Conservation (phyloP, 2,329 filamentous ascomycete species). For the Macrophomina pseudophaseolina region DNA sequence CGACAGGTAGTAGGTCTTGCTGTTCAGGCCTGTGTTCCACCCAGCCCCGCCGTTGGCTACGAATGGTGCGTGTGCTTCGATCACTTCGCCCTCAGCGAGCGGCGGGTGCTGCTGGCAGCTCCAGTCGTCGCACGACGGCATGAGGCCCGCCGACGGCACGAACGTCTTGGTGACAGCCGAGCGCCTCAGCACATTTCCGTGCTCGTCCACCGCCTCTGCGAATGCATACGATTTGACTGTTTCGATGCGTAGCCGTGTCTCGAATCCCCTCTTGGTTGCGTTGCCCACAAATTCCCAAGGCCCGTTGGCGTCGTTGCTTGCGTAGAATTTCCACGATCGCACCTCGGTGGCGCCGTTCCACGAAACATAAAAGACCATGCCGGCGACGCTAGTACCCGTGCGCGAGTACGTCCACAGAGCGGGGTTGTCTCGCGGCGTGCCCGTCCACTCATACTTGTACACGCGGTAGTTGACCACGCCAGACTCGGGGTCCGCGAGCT, state of each 20-base stretch:
- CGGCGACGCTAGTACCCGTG: constrained; percentile 32
- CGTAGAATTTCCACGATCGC: constrained; percentile 57
- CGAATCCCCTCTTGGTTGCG: constrained; percentile 50
- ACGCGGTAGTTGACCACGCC: constrained; percentile 60
- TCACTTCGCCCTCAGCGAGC: constrained; percentile 28
- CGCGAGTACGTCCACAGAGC: constrained; percentile 28
- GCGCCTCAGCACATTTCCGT: constrained; percentile 34
- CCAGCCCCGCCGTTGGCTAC: constrained; percentile 25
- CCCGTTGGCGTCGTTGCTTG: constrained; percentile 41
- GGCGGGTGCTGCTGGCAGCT: constrained; percentile 34
- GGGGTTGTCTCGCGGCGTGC: constrained; percentile 31
- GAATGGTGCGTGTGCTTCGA: constrained; percentile 26
- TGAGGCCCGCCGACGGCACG: constrained; percentile 39
- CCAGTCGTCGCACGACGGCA: constrained; percentile 39
- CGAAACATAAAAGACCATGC: constrained; percentile 57
- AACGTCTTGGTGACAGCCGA: constrained; percentile 44
- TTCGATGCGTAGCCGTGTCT: constrained; percentile 38
- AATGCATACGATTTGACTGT: constrained; percentile 27
- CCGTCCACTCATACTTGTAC: constrained; percentile 61
- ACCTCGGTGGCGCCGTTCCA: constrained; percentile 59
- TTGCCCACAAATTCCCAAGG: constrained; percentile 47
- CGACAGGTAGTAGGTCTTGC: constrained; percentile 23
- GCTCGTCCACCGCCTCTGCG: constrained; percentile 28
- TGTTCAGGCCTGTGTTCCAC: constrained; percentile 27
- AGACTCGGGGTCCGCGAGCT: constrained; percentile 45